Evolutionary conservation across 2,329 filamentous ascomycete genomes (phyloP), one percentile per base, ranked within the genome.

Genomic region (Tympanopsis confertula): DNA sequence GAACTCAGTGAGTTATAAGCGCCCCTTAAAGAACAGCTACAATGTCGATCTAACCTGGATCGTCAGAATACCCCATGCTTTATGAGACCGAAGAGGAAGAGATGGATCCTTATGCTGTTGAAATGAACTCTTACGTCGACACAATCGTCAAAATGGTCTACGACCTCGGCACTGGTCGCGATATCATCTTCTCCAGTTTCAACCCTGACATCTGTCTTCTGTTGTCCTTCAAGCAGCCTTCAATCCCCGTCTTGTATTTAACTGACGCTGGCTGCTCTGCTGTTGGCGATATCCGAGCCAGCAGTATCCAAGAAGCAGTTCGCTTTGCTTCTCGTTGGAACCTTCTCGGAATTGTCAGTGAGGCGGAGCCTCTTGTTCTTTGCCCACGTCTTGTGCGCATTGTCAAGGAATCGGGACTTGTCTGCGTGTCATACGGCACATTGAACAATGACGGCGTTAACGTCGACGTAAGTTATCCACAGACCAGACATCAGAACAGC

Each of bases 111-210:
- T 44, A 56, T 35, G 55, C 50, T 7, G 52, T 61, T 18, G 57
- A 63, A 33, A 45, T 61, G 33, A 63, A 65, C 40, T 51, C 47
- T 13, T 62, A 57, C 41, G 45, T 62, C 26, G 60, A 64, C 42
- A 49, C 47, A 2, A 53, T 56, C 17, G 52, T 63, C 1, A 44
- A 49, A 5, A 47, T 43, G 14, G 42, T 61, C n/a, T 48, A 46
- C 35, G 41, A 39, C 3, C 44, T 47, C 14, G 50, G 42, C 18
- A 35, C 45, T 3, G 37, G 41, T 2, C 50, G 57, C 13, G 47
- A 37, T 1, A 61, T 62, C 20, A 50, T 61, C 13, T 45, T 56
- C 20, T 55, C 55, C 3, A 57, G 53, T 3, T 60, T 59, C 42
- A 59, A 50, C 15, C 56, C 55, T 2, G 53, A 57, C 20, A 43